Percentiles rank a stretch among this genome's conserved stretches.
Evolutionary conservation across 805 yeast species (phyloP).

Genomic region (Candida manassasensis): DNA sequence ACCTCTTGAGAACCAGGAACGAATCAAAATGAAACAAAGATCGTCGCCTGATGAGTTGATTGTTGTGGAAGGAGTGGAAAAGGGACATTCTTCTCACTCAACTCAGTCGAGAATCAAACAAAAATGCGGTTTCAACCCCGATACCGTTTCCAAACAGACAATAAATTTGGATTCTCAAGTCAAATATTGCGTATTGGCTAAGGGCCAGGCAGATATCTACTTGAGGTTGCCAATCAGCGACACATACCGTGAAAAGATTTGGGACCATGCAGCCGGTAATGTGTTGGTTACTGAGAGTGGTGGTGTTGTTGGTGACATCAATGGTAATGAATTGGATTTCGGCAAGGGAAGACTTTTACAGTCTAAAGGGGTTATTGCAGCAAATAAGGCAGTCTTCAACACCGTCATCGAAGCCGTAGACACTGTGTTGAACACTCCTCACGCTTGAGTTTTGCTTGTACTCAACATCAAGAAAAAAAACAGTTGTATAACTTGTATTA

Average conservation of each 20-base stretch:
- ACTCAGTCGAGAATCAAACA: conserved; percentile 74
- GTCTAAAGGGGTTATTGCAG: conserved; percentile 93
- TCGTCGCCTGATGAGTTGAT: conserved; percentile 46
- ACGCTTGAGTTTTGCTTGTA: background rate
- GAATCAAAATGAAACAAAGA: conserved; percentile 51
- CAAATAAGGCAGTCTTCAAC: conserved; percentile 46
- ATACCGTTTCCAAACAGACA: conserved; percentile 55
- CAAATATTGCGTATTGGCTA: conserved; percentile 85
- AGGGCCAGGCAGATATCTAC: conserved; percentile 91
- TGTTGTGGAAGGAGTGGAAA: conserved; percentile 92
- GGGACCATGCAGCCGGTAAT: conserved; percentile 99
- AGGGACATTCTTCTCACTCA: conserved; percentile 89
- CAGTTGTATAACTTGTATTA: no score
- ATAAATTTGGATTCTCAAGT: conserved; percentile 93
- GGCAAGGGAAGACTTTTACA: conserved; percentile 77
- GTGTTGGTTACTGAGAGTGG: conserved; percentile 85
- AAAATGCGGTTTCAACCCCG: conserved; percentile 39
- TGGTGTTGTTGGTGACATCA: conserved; percentile 82
- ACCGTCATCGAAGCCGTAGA: conserved; percentile 47
- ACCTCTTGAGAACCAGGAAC: conserved; percentile 25
- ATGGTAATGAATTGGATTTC: conserved; percentile 71
- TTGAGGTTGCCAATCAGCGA: conserved; percentile 78
- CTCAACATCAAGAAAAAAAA: no score
- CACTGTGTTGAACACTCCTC: conserved; percentile 16
- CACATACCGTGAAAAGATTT: conserved; percentile 83